phyloP scores from a whole-genome alignment of 129 eudicot genomes.

The Centrapalus pauciflorus region DNA sequence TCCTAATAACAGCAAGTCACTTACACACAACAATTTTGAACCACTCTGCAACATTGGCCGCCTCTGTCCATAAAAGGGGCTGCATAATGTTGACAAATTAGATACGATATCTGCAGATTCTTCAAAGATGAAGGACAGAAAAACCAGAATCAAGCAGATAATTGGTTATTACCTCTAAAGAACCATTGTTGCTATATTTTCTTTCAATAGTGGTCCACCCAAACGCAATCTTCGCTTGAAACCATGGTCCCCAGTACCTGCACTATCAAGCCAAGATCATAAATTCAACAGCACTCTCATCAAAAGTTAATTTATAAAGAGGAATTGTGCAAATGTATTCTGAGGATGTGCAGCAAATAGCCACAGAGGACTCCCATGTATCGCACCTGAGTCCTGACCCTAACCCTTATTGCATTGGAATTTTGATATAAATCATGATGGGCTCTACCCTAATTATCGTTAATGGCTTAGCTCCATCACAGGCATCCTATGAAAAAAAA shows the following conservation, averaged over 20 bases:
- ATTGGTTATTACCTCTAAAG: constrained; percentile 74
- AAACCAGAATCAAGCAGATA: not conserved
- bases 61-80: constrained; percentile 95
- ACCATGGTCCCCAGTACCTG: constrained; percentile 95
- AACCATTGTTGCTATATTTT: constrained; percentile 95
- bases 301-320: too few relatives aligned
- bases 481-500: too few relatives aligned
- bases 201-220: constrained; percentile 86
- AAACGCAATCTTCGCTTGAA: constrained; percentile 93
- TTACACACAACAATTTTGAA: constrained; percentile 84
- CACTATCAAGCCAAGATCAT: not conserved
- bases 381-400: too few relatives aligned
- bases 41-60: constrained; percentile 85
- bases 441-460: too few relatives aligned
- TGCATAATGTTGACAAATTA: constrained; percentile 22
- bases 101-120: not conserved
- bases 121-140: too few relatives aligned
- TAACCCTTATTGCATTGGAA: too few relatives aligned
- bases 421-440: too few relatives aligned
- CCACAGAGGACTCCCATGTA: too few relatives aligned
- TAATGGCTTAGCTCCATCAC: too few relatives aligned
- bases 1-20: constrained; percentile 88
- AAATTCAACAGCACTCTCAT: not conserved
- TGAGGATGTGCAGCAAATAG: too few relatives aligned
- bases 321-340: too few relatives aligned